These are phyloP conservation scores for Stylosanthes scabra DNA, from an alignment of 331 rosid species.

Conservation along the genomic window DNA sequence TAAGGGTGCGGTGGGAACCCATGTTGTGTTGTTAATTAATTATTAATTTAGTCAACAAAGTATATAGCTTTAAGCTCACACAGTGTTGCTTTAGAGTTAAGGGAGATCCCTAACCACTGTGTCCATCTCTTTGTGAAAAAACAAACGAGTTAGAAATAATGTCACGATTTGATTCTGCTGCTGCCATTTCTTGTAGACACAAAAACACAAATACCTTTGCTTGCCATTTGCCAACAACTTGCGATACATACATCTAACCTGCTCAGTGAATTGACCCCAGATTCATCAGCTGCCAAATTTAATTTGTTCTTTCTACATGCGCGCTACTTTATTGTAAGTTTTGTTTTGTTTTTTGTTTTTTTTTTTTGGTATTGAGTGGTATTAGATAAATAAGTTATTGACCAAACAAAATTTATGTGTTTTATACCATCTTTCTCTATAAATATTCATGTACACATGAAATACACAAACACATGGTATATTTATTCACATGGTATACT, in stretches of 20 bases:
- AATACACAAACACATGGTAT: no score
- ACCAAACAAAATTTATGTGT: no score
- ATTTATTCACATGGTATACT: no score
- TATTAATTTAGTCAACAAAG: background rate
- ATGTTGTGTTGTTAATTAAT: background rate
- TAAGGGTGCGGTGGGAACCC: no score
- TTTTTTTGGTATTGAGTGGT: background rate
- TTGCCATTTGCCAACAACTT: background rate
- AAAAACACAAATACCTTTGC: background rate
- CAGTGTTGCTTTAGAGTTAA: constrained; percentile 3
- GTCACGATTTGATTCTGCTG: background rate
- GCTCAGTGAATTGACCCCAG: background rate
- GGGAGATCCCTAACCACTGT: background rate
- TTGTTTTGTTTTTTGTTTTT: no score
- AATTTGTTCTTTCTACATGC: background rate
- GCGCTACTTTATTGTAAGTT: background rate
- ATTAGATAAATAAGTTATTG: no score
- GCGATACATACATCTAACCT: background rate
- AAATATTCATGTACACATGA: no score
- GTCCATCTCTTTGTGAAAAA: constrained; percentile 4
- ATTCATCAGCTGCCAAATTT: background rate
- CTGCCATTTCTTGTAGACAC: background rate
- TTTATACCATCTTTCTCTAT: no score
- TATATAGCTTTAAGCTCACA: background rate
- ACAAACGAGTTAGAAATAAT: background rate